Conservation (phyloP, 306 rosid species). For the Cucumis melo region DNA sequence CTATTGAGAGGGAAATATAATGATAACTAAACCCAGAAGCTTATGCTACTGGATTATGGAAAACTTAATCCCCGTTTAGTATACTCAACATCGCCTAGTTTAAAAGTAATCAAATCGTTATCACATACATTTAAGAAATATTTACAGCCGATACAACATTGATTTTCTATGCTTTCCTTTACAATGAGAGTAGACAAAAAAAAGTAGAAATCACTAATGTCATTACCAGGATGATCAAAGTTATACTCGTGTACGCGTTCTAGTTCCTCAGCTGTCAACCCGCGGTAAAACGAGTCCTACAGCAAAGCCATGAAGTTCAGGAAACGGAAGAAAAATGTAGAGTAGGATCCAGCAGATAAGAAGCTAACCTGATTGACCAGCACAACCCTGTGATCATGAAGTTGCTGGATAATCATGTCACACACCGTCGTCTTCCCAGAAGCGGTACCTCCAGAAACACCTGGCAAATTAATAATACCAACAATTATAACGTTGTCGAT, state of each 20-base stretch:
- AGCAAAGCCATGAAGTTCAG: neutral
- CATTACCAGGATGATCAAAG: constrained; percentile 90
- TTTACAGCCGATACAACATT: neutral
- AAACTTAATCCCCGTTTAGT: neutral
- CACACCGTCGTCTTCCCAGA: constrained; percentile 98
- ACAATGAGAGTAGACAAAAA: neutral
- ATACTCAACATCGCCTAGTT: neutral
- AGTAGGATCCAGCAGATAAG: neutral
- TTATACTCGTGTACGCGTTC: constrained; percentile 75
- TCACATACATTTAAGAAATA: neutral
- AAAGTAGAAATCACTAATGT: neutral
- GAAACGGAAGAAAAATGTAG: neutral
- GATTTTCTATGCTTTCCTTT: neutral
- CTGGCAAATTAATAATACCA: constrained; percentile 18
- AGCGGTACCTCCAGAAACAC: constrained; percentile 99
- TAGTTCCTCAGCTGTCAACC: constrained; percentile 75
- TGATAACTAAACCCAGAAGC: neutral
- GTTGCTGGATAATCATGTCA: constrained; percentile 97
- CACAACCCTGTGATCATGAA: constrained; percentile 92
- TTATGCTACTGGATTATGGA: neutral
- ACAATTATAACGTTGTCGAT: neutral
- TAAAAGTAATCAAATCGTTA: neutral
- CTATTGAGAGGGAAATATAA: neutral
- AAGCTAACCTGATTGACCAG: constrained; percentile 77
- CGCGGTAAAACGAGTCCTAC: constrained; percentile 92